Evolutionary conservation across 2,329 filamentous ascomycete species (phyloP).

Genomic region (Trichoderma sp.): DNA sequence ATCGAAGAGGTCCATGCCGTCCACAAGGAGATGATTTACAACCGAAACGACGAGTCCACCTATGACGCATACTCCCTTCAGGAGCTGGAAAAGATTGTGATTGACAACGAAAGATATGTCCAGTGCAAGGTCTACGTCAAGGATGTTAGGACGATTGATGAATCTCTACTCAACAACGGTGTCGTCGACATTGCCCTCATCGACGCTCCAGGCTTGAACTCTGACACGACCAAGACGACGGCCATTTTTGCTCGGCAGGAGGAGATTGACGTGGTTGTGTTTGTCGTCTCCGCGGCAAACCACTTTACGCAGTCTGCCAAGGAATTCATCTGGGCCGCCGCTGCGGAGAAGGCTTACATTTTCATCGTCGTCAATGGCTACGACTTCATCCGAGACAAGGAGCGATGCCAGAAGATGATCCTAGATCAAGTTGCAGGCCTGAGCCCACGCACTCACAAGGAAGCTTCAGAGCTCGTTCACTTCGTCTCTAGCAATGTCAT

Average conservation of each 20-base stretch:
- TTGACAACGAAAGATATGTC: slow-evolving; percentile 82
- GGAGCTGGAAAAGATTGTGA: slow-evolving; percentile 83
- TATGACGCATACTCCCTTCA: slow-evolving; percentile 80
- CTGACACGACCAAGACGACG: slow-evolving; percentile 94
- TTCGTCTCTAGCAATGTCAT: slow-evolving; percentile 98
- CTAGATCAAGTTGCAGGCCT: slow-evolving; percentile 81
- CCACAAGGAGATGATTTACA: slow-evolving; percentile 74
- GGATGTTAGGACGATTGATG: slow-evolving; percentile 82
- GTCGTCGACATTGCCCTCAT: slow-evolving; percentile 98
- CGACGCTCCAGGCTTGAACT: slow-evolving; percentile 92
- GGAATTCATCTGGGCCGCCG: slow-evolving; percentile 94
- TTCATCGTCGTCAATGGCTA: slow-evolving; percentile 99
- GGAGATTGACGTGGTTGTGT: slow-evolving; percentile 98
- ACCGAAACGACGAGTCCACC: slow-evolving; percentile 87
- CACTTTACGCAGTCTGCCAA: slow-evolving; percentile 98
- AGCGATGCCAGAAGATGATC: slow-evolving; percentile 87
- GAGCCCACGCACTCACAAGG: slow-evolving; percentile 92
- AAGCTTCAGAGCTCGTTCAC: slow-evolving; percentile 87
- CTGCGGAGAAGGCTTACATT: slow-evolving; percentile 95
- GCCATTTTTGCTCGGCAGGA: slow-evolving; percentile 96
- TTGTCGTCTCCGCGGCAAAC: slow-evolving; percentile 95
- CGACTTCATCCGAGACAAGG: slow-evolving; percentile 88
- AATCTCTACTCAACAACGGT: slow-evolving; percentile 93
- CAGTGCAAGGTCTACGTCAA: slow-evolving; percentile 97
- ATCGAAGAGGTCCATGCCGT: slow-evolving; percentile 95